Percentiles rank a stretch among this genome's conserved stretches.
These are phyloP conservation scores for Didymellaceae sp. DNA, from an alignment of 2,329 filamentous ascomycete species.

Conservation along the genomic window DNA sequence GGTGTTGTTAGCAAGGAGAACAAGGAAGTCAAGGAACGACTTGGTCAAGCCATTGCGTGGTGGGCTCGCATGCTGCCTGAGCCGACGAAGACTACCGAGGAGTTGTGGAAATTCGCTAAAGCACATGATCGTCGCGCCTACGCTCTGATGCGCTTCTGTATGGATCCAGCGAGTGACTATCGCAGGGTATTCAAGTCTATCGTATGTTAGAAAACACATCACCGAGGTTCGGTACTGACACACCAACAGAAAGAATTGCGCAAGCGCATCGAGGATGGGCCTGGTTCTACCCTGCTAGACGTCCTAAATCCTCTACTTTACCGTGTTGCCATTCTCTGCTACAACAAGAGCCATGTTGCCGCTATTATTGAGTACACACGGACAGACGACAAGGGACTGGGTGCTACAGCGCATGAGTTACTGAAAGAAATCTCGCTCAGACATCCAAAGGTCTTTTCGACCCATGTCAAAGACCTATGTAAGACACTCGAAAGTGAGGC, in stretches of 20 bases:
- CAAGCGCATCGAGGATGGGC: conserved; percentile 76
- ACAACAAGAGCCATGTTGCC: conserved; percentile 92
- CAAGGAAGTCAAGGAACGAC: conserved; percentile 70
- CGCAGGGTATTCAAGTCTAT: conserved; percentile 88
- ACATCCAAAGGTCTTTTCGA: conserved; percentile 89
- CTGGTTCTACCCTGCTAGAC: conserved; percentile 71
- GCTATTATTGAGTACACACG: conserved; percentile 88
- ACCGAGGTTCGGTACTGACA: conserved; percentile 16
- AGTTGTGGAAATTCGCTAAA: conserved; percentile 90
- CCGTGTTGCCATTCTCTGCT: conserved; percentile 81
- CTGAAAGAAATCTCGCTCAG: conserved; percentile 89
- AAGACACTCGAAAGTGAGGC: conserved; percentile 82
- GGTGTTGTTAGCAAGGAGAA: conserved; percentile 77
- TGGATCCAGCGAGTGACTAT: conserved; percentile 86
- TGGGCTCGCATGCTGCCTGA: conserved; percentile 80
- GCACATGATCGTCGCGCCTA: conserved; percentile 89
- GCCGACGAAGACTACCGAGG: conserved; percentile 70
- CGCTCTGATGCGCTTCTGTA: conserved; percentile 85
- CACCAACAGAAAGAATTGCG: conserved; percentile 72
- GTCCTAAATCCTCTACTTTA: conserved; percentile 85
- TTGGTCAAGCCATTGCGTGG: conserved; percentile 76
- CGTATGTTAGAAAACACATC: conserved; percentile 24
- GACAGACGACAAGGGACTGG: conserved; percentile 80
- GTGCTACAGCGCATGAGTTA: conserved; percentile 81
- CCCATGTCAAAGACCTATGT: conserved; percentile 89